Base-by-base conservation (phyloP, 345 rosid species). In the Populus pruinosa region DNA sequence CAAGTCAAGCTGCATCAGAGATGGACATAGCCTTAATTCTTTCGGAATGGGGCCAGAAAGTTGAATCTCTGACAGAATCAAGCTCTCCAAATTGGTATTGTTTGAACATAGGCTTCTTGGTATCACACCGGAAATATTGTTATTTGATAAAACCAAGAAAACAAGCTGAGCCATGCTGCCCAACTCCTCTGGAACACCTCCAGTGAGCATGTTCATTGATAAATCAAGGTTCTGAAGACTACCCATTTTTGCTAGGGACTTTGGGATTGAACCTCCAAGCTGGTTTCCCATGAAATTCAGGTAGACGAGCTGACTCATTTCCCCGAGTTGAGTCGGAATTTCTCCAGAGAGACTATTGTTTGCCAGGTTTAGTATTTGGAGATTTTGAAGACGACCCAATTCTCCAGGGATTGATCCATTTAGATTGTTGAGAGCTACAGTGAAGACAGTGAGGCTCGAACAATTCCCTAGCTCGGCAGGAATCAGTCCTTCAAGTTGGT, bases 401-500 rank as follows among this genome's bases (percentile, higher is more conserved):
- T 91, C 92, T 9, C 29, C 76, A 7, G 99, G 97, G 56, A 96
- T 86, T 5, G 99, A 84, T 16, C 96, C 97, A 68, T 88, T 92
- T 55, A 96, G 89, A 35, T 67, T 83, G 86, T 96, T 96, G 81
- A 59, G 29, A 1, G 94, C 89, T 1, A 80, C 86, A 1, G 94
- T 66, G 84, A 96, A 77, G 20, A 81, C 72, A 0, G 71, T 74
- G 76, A 96, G 91, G 74, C 86, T 87, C 17, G 97, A 83, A 79
- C 98, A 96, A 79, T 93, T 96, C 31, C 93, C 97, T 43, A 96
- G 72, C 72, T 90, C 89, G 8, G 82, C 66, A 23, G 97, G 98
- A 77, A 96, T 87, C 3, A 87, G 88, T 66, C 98, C 99, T 11
- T 84, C 67, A 53, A 96, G 85, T 31, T 84, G 86, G 79, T 96